These are phyloP conservation scores for Hirschfeldia incana DNA, from an alignment of 345 rosid genomes.

Conservation along the genomic window DNA sequence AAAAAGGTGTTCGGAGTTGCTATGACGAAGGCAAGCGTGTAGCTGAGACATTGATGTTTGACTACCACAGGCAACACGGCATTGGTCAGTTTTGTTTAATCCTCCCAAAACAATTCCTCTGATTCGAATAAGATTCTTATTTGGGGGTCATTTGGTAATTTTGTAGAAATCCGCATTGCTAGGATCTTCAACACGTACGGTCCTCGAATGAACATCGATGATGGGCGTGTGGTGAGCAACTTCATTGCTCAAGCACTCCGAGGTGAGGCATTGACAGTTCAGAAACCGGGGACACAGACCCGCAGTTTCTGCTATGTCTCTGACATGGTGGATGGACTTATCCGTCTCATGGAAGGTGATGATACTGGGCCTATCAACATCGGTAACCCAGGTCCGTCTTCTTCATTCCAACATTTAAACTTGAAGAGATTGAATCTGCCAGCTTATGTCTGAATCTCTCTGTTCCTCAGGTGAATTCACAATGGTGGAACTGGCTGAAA, in stretches of 20 bases:
- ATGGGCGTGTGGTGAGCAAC: slow-evolving; percentile 98
- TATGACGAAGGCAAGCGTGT: slow-evolving; percentile 98
- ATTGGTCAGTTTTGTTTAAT: slow-evolving; percentile 48
- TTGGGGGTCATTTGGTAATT: background rate
- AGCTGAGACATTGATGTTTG: slow-evolving; percentile 96
- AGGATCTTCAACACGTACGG: slow-evolving; percentile 98
- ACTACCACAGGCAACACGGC: slow-evolving; percentile 97
- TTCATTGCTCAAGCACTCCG: slow-evolving; percentile 97
- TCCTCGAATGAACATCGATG: slow-evolving; percentile 96
- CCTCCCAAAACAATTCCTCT: background rate
- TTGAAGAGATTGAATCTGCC: background rate
- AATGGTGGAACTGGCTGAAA: slow-evolving; percentile 90
- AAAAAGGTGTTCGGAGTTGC: slow-evolving; percentile 86
- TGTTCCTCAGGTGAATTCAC: slow-evolving; percentile 76
- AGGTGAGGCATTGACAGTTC: slow-evolving; percentile 87
- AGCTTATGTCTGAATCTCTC: background rate
- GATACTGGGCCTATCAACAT: slow-evolving; percentile 95
- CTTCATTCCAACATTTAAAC: background rate
- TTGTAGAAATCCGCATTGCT: slow-evolving; percentile 85
- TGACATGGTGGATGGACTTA: slow-evolving; percentile 97
- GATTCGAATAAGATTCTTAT: background rate
- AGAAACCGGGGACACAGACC: slow-evolving; percentile 92
- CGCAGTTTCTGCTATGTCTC: slow-evolving; percentile 97
- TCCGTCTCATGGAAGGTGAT: slow-evolving; percentile 91
- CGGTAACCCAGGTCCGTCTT: slow-evolving; percentile 80